A percentile compares a stretch with the other conserved stretches of the same genome.
Evolutionary conservation across 768 basidiomycete genomes (phyloP).

Genomic region (Pholiota molesta): DNA sequence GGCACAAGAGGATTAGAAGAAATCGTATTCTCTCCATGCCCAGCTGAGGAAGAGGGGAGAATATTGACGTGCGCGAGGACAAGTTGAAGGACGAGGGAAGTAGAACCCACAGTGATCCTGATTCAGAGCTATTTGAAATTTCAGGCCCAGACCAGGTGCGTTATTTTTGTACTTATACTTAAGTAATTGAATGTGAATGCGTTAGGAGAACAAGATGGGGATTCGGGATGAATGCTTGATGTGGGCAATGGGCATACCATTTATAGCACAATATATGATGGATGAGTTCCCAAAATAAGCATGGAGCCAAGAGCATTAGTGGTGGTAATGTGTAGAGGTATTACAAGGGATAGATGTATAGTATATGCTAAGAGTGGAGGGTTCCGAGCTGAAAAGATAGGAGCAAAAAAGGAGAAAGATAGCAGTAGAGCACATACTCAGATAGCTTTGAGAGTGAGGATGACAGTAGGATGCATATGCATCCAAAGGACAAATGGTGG

Average conservation of each 20-base stretch:
- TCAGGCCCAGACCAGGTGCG: no score
- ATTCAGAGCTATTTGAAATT: no score
- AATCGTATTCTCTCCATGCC: neutral
- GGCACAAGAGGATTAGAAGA: neutral
- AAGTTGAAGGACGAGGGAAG: neutral
- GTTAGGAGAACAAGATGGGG: no score
- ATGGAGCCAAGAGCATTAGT: neutral
- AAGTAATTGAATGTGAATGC: no score
- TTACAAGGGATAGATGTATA: neutral
- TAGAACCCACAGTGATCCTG: neutral
- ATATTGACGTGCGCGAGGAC: neutral
- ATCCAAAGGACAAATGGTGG: slow-evolving; percentile 1
- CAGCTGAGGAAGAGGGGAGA: neutral
- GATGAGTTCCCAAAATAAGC: neutral
- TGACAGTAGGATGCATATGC: neutral
- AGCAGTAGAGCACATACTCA: neutral
- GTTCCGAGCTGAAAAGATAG: neutral
- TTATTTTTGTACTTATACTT: no score
- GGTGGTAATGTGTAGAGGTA: neutral
- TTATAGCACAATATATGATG: no score
- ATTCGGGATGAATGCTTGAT: no score
- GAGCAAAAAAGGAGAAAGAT: neutral
- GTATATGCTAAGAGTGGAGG: slow-evolving; percentile 5
- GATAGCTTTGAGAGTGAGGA: neutral
- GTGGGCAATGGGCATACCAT: no score